Evolutionary conservation across 495 filamentous ascomycete species (phyloP), one percentile per base, ranked within the genome.

Genomic region (Diplogelasinospora grovesii): DNA sequence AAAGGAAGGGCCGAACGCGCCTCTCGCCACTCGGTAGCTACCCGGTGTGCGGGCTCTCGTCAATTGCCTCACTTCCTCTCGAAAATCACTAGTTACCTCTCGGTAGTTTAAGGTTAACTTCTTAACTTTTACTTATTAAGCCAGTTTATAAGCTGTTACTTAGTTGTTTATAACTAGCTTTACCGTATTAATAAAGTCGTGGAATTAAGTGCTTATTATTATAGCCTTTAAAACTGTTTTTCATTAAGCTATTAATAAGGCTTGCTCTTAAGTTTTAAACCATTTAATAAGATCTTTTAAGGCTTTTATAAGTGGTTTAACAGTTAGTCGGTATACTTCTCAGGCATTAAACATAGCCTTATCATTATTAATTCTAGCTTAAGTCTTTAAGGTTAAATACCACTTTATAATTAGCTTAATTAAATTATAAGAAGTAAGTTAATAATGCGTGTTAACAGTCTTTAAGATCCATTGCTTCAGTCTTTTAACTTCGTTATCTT

Each of bases 391-490:
- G 21, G 35, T 22, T 20, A 7, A 18, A 38, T 38, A 38, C 35
- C 35, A 38, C n/a, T n/a, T n/a, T n/a, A 11, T 20, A 35, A 35
- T 20, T 18, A 11, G 18, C 8, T 35, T 6, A 7, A 10, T 35
- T 7, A 11, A 20, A 20, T 35, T 11, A 20, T 20, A 35, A 5
- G 14, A 35, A 20, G 32, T 35, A 19, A 35, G 32, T 20, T 35
- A 11, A 8, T 18, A 20, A 11, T 35, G 14, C 11, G n/a, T 3
- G 19, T 8, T 20, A 20, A n/a, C n/a, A n/a, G 35, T 38, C 20
- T 38, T 38, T 13, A 38, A 24, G n/a, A 38, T 25, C 35, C 35
- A 38, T 22, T 38, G 35, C 8, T 38, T 38, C 19, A 38, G 35
- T 13, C 13, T 5, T 24, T 38, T 8, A 18, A 38, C 8, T 20